Base-by-base conservation (phyloP, 176 grass and related monocot species). In the Elaeis guineensis region DNA sequence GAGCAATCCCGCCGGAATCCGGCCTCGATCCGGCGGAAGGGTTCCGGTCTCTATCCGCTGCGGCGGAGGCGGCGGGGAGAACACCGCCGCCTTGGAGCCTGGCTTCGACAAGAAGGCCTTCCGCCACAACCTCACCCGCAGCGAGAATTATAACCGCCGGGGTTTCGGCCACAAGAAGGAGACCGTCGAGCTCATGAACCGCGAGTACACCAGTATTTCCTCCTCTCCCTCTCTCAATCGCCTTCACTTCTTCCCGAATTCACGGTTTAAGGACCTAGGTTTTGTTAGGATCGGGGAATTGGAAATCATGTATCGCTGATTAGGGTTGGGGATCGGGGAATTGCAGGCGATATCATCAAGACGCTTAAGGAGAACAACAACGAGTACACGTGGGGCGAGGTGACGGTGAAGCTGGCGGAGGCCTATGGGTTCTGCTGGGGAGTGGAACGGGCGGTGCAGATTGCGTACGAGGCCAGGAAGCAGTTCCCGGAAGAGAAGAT, bases 381-480 rank as follows among this genome's bases (percentile, higher is more conserved):
- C 44, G 64, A 75, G 70, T 79, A 92, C 79, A 77, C 74, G 19
- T 98, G 94, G 94, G 94, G 85, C 3, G 71, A 62, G 6, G 86
- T 95, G 25, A 90, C 83, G 16, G 90, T 90, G 29, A 95, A 75
- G 61, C 88, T 98, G 30, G 94, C 94, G 5, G 76, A 98, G 81
- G 63, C 94, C n/a, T 89, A 93, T 63, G 94, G 94, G 0, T 98
- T 98, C 88, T 98, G 94, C 69, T 92, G 88, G 87, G 94, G 94
- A 66, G 94, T 98, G 23, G 94, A 98, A 78, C 85, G 94, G 25
- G 94, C 94, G 32, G 88, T 98, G 55, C 94, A 98, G 88, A 92
- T 97, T 53, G 92, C 87, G 25, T 98, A 98, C 71, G 94, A 98
- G 79, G 84, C 94, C 66, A 86, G 94, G 80, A 92, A 89, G 88